Conservation (phyloP, 2,329 filamentous ascomycete species). For the Boeremia lycopersici region DNA sequence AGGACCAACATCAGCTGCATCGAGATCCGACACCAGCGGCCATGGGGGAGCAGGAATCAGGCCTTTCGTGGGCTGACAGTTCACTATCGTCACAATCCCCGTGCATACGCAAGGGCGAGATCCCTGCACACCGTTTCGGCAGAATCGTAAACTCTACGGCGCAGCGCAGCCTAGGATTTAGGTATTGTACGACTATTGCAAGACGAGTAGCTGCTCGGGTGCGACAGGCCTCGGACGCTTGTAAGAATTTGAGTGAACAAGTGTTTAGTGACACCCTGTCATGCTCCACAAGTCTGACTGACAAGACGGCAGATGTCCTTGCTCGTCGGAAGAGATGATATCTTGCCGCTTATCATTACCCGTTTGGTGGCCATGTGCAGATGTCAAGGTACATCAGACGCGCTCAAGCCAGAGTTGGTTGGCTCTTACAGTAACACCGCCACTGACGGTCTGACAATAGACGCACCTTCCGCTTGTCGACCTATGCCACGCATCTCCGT, state of each 20-base stretch:
- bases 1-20: neutral
- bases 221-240: neutral
- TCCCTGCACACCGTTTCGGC: slow-evolving; percentile 23
- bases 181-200: neutral
- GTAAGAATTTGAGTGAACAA: neutral
- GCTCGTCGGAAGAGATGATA: slow-evolving; percentile 24
- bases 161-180: slow-evolving; percentile 18
- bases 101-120: slow-evolving; percentile 33
- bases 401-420: slow-evolving; percentile 19
- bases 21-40: neutral
- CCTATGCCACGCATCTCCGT: slow-evolving; percentile 32
- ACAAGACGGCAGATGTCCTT: slow-evolving; percentile 25
- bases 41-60: neutral
- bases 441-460: slow-evolving; percentile 24
- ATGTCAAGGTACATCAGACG: slow-evolving; percentile 25
- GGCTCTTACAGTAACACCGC: slow-evolving; percentile 2
- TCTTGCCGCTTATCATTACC: slow-evolving; percentile 28
- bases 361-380: slow-evolving; percentile 30
- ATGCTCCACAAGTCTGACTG: slow-evolving; percentile 17
- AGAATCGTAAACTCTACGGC: slow-evolving; percentile 7
- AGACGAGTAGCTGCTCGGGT: neutral
- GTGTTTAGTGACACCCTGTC: slow-evolving; percentile 15
- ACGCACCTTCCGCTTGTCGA: slow-evolving; percentile 26
- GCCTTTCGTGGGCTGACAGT: slow-evolving; percentile 1
- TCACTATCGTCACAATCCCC: neutral